Conservation (phyloP, 441 rosid genomes). For the Syzygium malaccense region DNA sequence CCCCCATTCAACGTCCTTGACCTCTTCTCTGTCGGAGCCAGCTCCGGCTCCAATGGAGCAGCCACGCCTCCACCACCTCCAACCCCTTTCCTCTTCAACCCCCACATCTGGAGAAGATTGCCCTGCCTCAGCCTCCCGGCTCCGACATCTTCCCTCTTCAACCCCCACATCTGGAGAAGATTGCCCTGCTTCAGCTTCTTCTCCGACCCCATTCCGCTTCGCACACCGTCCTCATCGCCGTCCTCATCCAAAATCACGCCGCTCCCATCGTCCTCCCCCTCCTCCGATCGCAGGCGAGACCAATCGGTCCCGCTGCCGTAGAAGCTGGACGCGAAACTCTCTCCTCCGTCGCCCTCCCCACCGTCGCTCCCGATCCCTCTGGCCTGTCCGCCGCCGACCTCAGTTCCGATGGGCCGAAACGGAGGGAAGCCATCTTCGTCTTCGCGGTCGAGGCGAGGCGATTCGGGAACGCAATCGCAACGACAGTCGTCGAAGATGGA, state of each 20-base stretch:
- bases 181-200: conserved; percentile 44
- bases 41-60: neutral
- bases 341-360: conserved; percentile 24
- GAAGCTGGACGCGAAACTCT: conserved; percentile 60
- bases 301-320: conserved; percentile 55
- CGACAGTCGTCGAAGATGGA: neutral
- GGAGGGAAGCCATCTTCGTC: conserved; percentile 29
- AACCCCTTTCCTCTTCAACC: conserved; percentile 22
- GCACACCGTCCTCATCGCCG: neutral
- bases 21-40: conserved; percentile 15
- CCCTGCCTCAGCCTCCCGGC: conserved; percentile 38
- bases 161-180: conserved; percentile 59
- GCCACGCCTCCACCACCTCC: neutral
- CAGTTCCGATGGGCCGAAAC: neutral
- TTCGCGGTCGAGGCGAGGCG: neutral
- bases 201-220: conserved; percentile 4
- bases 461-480: neutral
- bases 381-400: neutral
- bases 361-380: neutral
- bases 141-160: conserved; percentile 11
- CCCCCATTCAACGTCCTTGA: neutral
- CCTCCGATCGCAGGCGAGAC: conserved; percentile 29
- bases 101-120: conserved; percentile 61
- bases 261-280: neutral
- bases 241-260: neutral